These are phyloP conservation scores for Chrysochromulina parva DNA, from an alignment of 78 protist genomes.

Conservation along the genomic window DNA sequence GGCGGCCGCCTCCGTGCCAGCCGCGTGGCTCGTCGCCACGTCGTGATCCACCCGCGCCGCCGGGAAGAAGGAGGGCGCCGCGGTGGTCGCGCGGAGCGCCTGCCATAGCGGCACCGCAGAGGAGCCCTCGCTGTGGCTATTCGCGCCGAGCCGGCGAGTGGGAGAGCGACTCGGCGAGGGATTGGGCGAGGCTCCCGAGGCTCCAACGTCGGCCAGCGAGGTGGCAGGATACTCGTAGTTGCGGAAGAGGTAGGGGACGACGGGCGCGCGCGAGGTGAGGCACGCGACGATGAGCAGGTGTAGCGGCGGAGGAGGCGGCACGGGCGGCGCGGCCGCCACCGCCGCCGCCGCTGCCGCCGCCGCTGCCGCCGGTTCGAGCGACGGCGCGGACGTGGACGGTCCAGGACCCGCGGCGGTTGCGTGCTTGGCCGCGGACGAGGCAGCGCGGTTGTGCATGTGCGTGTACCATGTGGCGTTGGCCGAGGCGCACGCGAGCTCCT, in stretches of 20 bases:
- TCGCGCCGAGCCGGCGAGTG: too few relatives aligned
- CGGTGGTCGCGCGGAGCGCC: background rate
- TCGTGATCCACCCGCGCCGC: background rate
- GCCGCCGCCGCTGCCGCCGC: background rate
- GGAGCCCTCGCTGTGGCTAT: background rate
- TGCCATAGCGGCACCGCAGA: background rate
- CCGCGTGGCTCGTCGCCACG: background rate
- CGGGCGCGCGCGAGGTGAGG: background rate
- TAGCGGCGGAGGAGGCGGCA: background rate
- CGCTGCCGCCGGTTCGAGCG: background rate
- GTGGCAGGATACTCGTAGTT: background rate
- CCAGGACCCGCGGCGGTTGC: too few relatives aligned
- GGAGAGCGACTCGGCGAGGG: background rate
- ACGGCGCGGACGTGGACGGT: background rate
- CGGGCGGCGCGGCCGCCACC: background rate
- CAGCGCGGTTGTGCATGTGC: too few relatives aligned
- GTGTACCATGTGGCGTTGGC: too few relatives aligned
- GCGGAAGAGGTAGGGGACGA: slow-evolving; percentile 3
- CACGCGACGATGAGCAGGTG: background rate
- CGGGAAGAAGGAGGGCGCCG: slow-evolving; percentile 4
- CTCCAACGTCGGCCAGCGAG: background rate
- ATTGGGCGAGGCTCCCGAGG: background rate
- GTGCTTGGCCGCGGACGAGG: too few relatives aligned
- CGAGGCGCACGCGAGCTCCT: too few relatives aligned
- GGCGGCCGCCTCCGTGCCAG: too few relatives aligned